phyloP scores from a whole-genome alignment of 2,329 filamentous ascomycete genomes.

The Cytospora schulzeri region DNA sequence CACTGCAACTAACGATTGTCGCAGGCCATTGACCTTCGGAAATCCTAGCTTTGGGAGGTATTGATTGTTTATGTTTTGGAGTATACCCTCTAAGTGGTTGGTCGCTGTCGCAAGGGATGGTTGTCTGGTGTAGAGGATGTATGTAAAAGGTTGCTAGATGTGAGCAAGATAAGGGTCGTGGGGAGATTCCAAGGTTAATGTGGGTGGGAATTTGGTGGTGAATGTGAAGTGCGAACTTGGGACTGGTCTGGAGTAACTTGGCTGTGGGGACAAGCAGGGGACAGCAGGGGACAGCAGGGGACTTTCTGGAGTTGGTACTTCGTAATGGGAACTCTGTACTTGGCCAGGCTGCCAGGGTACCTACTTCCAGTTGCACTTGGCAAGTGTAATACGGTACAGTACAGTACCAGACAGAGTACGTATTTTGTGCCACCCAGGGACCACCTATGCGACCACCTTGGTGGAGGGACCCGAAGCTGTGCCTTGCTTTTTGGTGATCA shows the following conservation, averaged over 20 bases:
- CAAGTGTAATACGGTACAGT: too few relatives aligned
- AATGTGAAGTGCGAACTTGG: slow-evolving; percentile 1
- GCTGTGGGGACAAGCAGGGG: slow-evolving; percentile 1
- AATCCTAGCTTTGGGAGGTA: background rate
- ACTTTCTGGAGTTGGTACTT: too few relatives aligned
- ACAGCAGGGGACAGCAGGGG: background rate
- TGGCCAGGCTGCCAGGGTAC: background rate
- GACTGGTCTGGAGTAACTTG: background rate
- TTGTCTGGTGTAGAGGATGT: slow-evolving; percentile 1
- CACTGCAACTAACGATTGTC: slow-evolving; percentile 56
- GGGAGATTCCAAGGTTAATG: background rate
- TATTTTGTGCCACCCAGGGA: background rate
- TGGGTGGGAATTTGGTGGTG: slow-evolving; percentile 5
- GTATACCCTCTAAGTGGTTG: background rate
- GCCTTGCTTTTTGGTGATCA: slow-evolving; percentile 6
- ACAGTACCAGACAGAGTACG: background rate
- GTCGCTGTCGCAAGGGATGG: background rate
- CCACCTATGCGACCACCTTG: background rate
- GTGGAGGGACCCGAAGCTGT: background rate
- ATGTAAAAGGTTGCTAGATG: too few relatives aligned
- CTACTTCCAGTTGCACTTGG: too few relatives aligned
- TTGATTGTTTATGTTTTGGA: background rate
- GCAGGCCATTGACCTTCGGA: slow-evolving; percentile 57
- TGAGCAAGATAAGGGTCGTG: background rate
- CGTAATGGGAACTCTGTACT: background rate